phyloP scores from a whole-genome alignment of 345 rosid species.

The rapeseed (Brassica napus) region DNA sequence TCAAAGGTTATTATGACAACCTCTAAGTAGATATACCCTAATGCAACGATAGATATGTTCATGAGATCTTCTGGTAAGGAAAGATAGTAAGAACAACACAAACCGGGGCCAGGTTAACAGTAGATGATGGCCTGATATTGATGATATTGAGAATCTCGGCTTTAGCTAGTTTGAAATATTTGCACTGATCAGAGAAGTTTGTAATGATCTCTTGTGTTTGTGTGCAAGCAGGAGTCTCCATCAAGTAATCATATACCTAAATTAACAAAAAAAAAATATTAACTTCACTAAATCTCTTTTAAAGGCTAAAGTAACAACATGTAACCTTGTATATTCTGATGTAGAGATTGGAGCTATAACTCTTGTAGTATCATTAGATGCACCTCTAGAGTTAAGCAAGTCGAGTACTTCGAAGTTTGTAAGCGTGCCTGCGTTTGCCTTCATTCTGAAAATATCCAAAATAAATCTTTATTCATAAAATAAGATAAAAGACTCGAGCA shows the following conservation, averaged over 20 bases:
- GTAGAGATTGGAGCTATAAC: slow-evolving; percentile 61
- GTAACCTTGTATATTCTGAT: slow-evolving; percentile 66
- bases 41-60: not conserved
- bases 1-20: not conserved
- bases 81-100: slow-evolving; percentile 1
- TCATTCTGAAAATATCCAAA: slow-evolving; percentile 50
- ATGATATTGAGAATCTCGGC: slow-evolving; percentile 82
- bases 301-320: not conserved
- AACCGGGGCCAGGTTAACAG: slow-evolving; percentile 62
- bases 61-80: not conserved
- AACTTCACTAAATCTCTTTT: not conserved
- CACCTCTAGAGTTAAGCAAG: slow-evolving; percentile 71
- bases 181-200: slow-evolving; percentile 54
- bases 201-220: slow-evolving; percentile 62
- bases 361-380: slow-evolving; percentile 59
- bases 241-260: slow-evolving; percentile 74
- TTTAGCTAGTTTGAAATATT: slow-evolving; percentile 64
- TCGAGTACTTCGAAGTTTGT: slow-evolving; percentile 80
- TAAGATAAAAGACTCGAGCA: not conserved
- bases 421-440: slow-evolving; percentile 68
- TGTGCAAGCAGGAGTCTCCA: slow-evolving; percentile 55
- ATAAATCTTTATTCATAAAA: not conserved
- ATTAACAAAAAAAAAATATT: not conserved
- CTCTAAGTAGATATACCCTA: not conserved
- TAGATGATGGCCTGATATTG: slow-evolving; percentile 56